These are phyloP conservation scores for Chrysanthemum seticuspe DNA, from an alignment of 129 eudicot genomes.

Conservation along the genomic window DNA sequence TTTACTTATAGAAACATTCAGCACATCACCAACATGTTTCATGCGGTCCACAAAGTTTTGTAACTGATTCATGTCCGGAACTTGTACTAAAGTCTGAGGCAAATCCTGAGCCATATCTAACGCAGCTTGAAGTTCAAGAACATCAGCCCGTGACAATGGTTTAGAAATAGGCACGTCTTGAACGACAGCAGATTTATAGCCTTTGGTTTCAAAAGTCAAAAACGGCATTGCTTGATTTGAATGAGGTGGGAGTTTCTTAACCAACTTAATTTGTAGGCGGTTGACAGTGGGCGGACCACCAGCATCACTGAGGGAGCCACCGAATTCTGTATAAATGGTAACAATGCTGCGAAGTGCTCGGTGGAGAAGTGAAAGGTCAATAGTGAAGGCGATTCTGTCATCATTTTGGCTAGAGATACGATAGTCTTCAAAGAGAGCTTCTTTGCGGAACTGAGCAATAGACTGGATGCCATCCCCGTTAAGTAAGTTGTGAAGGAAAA, in stretches of 20 bases:
- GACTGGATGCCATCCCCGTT: conserved; percentile 76
- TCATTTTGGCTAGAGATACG: conserved; percentile 86
- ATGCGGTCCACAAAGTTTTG: conserved; percentile 79
- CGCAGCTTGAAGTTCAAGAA: conserved; percentile 73
- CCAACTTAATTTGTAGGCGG: conserved; percentile 75
- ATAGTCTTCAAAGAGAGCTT: conserved; percentile 85
- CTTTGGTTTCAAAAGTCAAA: conserved; percentile 82
- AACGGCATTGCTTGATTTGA: conserved; percentile 70
- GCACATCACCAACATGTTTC: conserved; percentile 86
- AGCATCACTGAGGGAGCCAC: conserved; percentile 26
- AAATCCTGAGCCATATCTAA: conserved; percentile 72
- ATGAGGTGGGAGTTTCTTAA: conserved; percentile 79
- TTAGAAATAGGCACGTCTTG: conserved; percentile 94
- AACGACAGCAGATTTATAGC: conserved; percentile 77
- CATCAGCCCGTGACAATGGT: conserved; percentile 78
- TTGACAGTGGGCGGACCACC: conserved; percentile 28
- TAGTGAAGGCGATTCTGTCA: conserved; percentile 78
- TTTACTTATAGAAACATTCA: conserved; percentile 62
- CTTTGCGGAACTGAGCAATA: conserved; percentile 68
- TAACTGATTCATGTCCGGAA: conserved; percentile 64
- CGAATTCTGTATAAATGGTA: conserved; percentile 56
- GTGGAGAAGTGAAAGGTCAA: conserved; percentile 89
- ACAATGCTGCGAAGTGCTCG: conserved; percentile 83
- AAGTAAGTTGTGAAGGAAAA: conserved; percentile 93
- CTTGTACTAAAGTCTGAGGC: conserved; percentile 70